Evolutionary conservation across 495 filamentous ascomycete species (phyloP).

Genomic region (Rusavskia elegans): DNA sequence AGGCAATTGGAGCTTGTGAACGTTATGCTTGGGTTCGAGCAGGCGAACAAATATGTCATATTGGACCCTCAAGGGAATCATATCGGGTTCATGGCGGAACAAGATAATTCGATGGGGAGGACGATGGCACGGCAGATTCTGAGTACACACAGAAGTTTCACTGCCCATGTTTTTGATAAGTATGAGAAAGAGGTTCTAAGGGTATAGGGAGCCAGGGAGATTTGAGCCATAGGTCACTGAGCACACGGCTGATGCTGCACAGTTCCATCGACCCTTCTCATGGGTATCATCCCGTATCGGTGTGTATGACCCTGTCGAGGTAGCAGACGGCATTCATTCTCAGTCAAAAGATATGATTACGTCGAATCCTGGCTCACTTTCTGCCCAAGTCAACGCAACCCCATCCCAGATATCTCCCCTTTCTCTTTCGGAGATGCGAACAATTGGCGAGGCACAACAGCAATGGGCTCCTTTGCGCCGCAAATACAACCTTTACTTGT

Average conservation of each 20-base stretch:
- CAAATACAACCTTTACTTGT: constrained; percentile 53
- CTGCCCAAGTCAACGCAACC: constrained; percentile 20
- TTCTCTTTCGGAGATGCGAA: constrained; percentile 38
- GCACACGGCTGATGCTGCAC: not conserved
- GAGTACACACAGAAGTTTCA: constrained; percentile 49
- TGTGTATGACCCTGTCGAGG: constrained; percentile 42
- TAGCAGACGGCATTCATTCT: constrained; percentile 15
- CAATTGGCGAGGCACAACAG: constrained; percentile 53
- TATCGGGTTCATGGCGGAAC: constrained; percentile 54
- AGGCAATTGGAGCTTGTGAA: constrained; percentile 57
- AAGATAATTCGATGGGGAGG: constrained; percentile 42
- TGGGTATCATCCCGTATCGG: constrained; percentile 51
- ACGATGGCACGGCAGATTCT: constrained; percentile 48
- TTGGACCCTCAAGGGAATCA: constrained; percentile 54
- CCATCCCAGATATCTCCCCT: constrained; percentile 36
- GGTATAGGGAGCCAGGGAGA: constrained; percentile 19
- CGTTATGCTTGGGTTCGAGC: constrained; percentile 55
- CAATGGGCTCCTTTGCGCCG: constrained; percentile 51
- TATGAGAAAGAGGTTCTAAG: constrained; percentile 47
- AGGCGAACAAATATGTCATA: constrained; percentile 58
- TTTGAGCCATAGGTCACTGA: not conserved
- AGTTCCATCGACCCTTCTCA: constrained; percentile 55
- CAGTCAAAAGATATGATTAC: constrained; percentile 29
- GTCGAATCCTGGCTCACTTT: constrained; percentile 25
- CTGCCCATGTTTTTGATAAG: constrained; percentile 54